phyloP scores from a whole-genome alignment of 73 alveolate genomes.

The Symbiodinium natans region DNA sequence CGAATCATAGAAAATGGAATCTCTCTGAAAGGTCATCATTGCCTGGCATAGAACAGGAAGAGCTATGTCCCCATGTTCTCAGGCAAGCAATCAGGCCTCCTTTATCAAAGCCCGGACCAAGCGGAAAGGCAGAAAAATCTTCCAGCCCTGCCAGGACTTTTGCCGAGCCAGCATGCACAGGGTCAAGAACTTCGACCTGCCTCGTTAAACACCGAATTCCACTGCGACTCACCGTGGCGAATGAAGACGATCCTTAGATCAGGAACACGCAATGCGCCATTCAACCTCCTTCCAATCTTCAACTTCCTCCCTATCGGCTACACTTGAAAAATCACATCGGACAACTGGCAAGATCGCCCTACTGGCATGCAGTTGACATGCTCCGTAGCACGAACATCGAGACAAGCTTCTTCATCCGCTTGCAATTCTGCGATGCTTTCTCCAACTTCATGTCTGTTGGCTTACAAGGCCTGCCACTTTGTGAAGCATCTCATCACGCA shows the following conservation, averaged over 20 bases:
- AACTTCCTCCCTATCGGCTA: too few relatives aligned
- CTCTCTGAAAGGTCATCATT: conserved; percentile 44
- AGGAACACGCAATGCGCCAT: neutral
- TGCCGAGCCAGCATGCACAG: neutral
- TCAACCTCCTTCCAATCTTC: too few relatives aligned
- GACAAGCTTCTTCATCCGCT: conserved; percentile 75
- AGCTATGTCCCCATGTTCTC: neutral
- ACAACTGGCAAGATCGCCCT: too few relatives aligned
- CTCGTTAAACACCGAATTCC: conserved; percentile 83
- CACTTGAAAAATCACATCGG: neutral
- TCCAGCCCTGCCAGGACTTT: conserved; percentile 59
- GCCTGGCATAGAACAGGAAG: neutral
- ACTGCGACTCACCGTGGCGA: conserved; percentile 90
- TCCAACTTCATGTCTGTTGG: conserved; percentile 88
- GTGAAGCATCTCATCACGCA: too few relatives aligned
- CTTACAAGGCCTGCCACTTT: conserved; percentile 51
- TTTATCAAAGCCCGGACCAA: conserved; percentile 66
- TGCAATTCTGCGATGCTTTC: conserved; percentile 65
- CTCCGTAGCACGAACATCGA: neutral
- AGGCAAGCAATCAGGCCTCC: conserved; percentile 5
- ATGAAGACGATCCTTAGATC: conserved; percentile 58
- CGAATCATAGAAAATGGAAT: conserved; percentile 77
- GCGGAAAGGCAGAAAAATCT: conserved; percentile 79
- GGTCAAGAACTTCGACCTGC: neutral
- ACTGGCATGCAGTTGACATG: too few relatives aligned